Conservation (phyloP, 768 basidiomycete genomes). For the Russula ochroleuca region DNA sequence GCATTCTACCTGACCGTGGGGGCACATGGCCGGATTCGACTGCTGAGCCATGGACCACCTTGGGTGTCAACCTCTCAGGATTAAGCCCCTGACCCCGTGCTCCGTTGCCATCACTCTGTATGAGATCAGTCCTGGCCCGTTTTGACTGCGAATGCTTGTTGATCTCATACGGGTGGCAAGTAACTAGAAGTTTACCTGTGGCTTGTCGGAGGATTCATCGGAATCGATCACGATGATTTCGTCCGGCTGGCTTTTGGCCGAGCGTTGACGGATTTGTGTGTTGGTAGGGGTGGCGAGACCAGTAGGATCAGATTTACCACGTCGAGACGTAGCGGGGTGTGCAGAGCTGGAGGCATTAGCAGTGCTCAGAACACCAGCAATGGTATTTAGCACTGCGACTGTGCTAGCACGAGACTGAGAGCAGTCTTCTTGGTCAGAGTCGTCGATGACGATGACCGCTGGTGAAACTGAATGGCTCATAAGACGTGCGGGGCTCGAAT, state of each 20-base stretch:
- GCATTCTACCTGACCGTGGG: not conserved
- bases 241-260: not conserved
- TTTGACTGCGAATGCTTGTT: not conserved
- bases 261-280: not conserved
- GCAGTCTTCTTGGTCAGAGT: slow-evolving; percentile 11
- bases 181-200: not conserved
- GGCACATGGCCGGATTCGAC: not conserved
- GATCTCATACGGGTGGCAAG: not conserved
- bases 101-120: not conserved
- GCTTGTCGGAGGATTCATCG: not conserved
- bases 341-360: not conserved
- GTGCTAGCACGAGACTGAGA: not conserved
- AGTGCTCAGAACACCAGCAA: not conserved
- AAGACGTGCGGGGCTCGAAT: not conserved
- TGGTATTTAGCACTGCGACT: not conserved
- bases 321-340: not conserved
- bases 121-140: not conserved
- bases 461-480: not conserved
- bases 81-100: too few species aligned
- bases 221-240: slow-evolving; percentile 6
- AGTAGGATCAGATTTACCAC: not conserved
- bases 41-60: slow-evolving; percentile 7
- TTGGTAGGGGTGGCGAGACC: not conserved
- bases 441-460: slow-evolving; percentile 6
- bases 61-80: not conserved